A percentile compares a stretch with the other conserved stretches of the same genome.
phyloP scores from a whole-genome alignment of 805 yeast species.

The Cyberlindnera japonica region DNA sequence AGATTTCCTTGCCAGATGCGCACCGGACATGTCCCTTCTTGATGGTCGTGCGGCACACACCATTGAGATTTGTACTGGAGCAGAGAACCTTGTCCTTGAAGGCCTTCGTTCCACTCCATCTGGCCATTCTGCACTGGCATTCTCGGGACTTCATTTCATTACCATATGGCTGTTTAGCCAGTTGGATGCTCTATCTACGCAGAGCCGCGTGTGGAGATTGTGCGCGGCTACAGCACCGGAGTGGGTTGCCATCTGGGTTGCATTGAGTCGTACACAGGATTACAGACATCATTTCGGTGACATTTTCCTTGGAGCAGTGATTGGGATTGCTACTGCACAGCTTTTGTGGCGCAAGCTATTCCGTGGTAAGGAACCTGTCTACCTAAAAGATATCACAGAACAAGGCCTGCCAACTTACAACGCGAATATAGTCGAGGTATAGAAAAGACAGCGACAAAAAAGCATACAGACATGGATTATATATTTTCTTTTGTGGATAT shows the following conservation, averaged over 20 bases:
- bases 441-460: background rate
- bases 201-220: constrained; percentile 47
- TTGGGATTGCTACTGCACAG: constrained; percentile 45
- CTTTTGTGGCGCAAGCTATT: constrained; percentile 19
- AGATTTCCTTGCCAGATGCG: constrained; percentile 82
- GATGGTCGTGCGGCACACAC: constrained; percentile 17
- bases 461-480: no score
- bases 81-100: constrained; percentile 44
- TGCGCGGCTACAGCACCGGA: constrained; percentile 49
- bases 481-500: no score
- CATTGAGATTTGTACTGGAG: constrained; percentile 54
- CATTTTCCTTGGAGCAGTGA: constrained; percentile 62
- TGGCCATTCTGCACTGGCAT: constrained; percentile 71
- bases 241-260: constrained; percentile 71
- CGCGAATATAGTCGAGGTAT: constrained; percentile 4
- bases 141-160: constrained; percentile 59
- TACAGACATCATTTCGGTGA: constrained; percentile 91
- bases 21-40: constrained; percentile 48
- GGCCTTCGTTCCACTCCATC: constrained; percentile 81
- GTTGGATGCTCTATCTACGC: constrained; percentile 27
- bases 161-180: constrained; percentile 51
- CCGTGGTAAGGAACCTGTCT: constrained; percentile 18
- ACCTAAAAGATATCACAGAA: constrained; percentile 14
- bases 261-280: constrained; percentile 82
- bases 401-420: constrained; percentile 15